phyloP scores from a whole-genome alignment of 2,329 filamentous ascomycete species.

The Aspergillus hiratsukae region DNA sequence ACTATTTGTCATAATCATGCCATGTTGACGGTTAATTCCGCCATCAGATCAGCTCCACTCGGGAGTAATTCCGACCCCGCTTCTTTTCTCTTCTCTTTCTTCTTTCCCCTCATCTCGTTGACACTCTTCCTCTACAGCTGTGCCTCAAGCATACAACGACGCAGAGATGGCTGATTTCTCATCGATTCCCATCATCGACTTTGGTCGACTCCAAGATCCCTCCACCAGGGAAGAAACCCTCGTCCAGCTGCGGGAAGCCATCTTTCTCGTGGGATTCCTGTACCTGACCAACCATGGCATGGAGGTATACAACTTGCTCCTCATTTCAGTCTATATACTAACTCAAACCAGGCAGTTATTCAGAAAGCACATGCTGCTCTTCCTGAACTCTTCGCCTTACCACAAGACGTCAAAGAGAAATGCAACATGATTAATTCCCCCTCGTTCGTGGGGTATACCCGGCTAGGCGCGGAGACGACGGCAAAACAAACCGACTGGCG shows the following conservation, averaged over 20 bases:
- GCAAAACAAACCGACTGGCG: constrained; percentile 27
- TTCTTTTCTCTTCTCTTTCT: not conserved
- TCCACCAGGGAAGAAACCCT: constrained; percentile 23
- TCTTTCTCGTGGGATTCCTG: constrained; percentile 33
- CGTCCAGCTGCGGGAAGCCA: constrained; percentile 25
- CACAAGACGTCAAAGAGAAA: constrained; percentile 21
- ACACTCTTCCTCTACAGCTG: too few species aligned
- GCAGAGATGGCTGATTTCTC: constrained; percentile 27
- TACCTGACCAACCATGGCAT: constrained; percentile 34
- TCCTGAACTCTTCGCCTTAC: constrained; percentile 23
- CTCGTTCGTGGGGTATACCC: constrained; percentile 31
- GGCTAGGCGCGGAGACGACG: constrained; percentile 32
- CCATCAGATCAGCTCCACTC: not conserved
- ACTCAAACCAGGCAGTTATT: too few species aligned
- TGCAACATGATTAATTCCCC: constrained; percentile 33
- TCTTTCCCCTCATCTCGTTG: not conserved
- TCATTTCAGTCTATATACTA: too few species aligned
- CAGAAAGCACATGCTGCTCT: constrained; percentile 18
- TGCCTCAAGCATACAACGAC: too few species aligned
- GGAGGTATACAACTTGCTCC: constrained; percentile 22
- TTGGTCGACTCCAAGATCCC: constrained; percentile 19
- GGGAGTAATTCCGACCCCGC: not conserved
- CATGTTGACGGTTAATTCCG: not conserved
- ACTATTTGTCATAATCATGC: not conserved
- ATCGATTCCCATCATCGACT: constrained; percentile 29